A percentile compares a stretch with the other conserved stretches of the same genome.
phyloP scores from a whole-genome alignment of 2,329 filamentous ascomycete species.

The Huntiella bhutanensis region DNA sequence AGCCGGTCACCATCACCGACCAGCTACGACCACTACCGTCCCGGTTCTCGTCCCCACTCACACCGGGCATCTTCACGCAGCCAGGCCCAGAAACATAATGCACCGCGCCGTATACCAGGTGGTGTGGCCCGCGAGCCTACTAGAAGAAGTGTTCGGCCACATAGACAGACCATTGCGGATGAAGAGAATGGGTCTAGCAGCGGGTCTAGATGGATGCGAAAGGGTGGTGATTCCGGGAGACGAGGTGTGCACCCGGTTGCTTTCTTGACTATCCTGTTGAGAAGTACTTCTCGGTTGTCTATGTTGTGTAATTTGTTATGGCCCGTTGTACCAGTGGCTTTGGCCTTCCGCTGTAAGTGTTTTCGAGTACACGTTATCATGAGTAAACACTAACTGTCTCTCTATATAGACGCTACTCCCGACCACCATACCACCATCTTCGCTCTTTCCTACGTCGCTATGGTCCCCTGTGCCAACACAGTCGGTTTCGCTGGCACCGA shows the following conservation, averaged over 20 bases:
- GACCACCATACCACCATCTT: constrained; percentile 25
- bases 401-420: constrained; percentile 16
- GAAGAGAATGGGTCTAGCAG: background rate
- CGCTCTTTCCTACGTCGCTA: constrained; percentile 28
- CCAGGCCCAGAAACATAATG: too few species aligned
- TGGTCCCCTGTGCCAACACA: constrained; percentile 30
- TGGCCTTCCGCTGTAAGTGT: constrained; percentile 18
- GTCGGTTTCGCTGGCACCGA: constrained; percentile 37
- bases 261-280: constrained; percentile 25
- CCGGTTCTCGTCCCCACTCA: too few species aligned
- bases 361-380: background rate
- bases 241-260: constrained; percentile 23
- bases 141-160: too few species aligned
- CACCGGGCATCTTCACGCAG: too few species aligned
- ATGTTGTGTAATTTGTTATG: constrained; percentile 29
- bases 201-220: constrained; percentile 2
- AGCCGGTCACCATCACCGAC: too few species aligned
- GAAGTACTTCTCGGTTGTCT: constrained; percentile 25
- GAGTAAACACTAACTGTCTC: background rate
- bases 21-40: too few species aligned
- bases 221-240: constrained; percentile 25
- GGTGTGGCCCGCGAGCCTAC: too few species aligned
- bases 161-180: too few species aligned
- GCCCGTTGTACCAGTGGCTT: constrained; percentile 28
- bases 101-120: too few species aligned